phyloP scores from a whole-genome alignment of 2,329 filamentous ascomycete genomes.

The Aspergillus japonicus region DNA sequence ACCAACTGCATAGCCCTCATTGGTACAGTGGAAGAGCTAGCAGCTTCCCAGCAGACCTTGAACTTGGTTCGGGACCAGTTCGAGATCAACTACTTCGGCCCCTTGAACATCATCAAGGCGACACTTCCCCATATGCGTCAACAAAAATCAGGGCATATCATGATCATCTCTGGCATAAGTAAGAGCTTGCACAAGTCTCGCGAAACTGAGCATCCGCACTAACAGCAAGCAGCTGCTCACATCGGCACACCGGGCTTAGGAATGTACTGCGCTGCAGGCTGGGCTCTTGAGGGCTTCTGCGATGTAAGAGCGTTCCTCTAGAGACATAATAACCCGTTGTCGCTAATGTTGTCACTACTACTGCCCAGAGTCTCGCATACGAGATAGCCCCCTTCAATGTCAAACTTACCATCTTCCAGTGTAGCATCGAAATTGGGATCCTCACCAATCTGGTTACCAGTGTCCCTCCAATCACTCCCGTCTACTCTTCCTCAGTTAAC shows the following conservation, averaged over 20 bases:
- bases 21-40: constrained; percentile 86
- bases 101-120: constrained; percentile 93
- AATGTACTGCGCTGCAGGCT: constrained; percentile 88
- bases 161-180: constrained; percentile 83
- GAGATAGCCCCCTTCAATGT: constrained; percentile 97
- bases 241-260: constrained; percentile 88
- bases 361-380: constrained; percentile 72
- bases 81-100: constrained; percentile 90
- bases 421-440: constrained; percentile 86
- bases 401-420: constrained; percentile 93
- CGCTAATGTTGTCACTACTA: constrained; percentile 13
- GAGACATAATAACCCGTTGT: neutral
- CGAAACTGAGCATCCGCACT: constrained; percentile 9
- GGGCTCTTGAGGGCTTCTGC: constrained; percentile 94
- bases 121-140: constrained; percentile 74
- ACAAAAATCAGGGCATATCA: constrained; percentile 83
- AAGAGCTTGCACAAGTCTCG: constrained; percentile 14
- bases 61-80: constrained; percentile 88
- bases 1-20: constrained; percentile 63
- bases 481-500: constrained; percentile 67
- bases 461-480: constrained; percentile 69
- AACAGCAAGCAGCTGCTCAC: constrained; percentile 62
- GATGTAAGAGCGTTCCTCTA: constrained; percentile 56
- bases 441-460: constrained; percentile 85
- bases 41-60: constrained; percentile 67